phyloP scores from a whole-genome alignment of 2,329 filamentous ascomycete species.

The Tolypocladium nubicola region DNA sequence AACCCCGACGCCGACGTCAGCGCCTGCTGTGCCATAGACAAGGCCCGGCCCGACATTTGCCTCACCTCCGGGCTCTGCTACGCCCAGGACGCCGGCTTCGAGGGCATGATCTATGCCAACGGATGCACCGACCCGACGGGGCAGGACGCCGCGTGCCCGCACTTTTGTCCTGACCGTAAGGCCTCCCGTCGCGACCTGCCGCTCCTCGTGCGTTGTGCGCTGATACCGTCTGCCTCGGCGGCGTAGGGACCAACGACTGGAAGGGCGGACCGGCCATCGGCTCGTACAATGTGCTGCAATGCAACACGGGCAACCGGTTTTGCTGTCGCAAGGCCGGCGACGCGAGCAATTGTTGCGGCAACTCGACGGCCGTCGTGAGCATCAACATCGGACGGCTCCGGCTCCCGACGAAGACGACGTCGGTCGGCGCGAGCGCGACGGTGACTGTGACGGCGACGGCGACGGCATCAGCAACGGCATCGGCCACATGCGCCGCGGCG shows the following conservation, averaged over 20 bases:
- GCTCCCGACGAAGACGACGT: neutral
- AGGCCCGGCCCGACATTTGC: constrained; percentile 10
- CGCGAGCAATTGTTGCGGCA: constrained; percentile 8
- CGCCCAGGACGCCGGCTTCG: constrained; percentile 4
- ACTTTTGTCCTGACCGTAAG: constrained; percentile 7
- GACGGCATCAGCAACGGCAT: neutral
- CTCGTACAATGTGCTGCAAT: constrained; percentile 9
- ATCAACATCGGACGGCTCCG: constrained; percentile 1
- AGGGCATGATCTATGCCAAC: constrained; percentile 10
- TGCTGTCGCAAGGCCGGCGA: constrained; percentile 8
- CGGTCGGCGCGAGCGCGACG: neutral
- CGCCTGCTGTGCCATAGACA: constrained; percentile 10
- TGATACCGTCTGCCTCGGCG: neutral
- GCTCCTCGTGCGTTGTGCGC: neutral
- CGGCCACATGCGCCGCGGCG: neutral
- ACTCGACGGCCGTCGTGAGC: constrained; percentile 1
- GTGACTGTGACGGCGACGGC: neutral
- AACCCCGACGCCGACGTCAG: constrained; percentile 9
- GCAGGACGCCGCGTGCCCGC: constrained; percentile 5
- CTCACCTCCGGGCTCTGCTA: constrained; percentile 11
- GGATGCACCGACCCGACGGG: constrained; percentile 11
- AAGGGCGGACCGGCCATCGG: neutral
- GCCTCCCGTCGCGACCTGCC: neutral
- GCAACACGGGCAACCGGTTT: constrained; percentile 5
- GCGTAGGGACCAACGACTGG: constrained; percentile 4